Conservation (phyloP, 495 filamentous ascomycete species). For the Aspergillus nanangensis region DNA sequence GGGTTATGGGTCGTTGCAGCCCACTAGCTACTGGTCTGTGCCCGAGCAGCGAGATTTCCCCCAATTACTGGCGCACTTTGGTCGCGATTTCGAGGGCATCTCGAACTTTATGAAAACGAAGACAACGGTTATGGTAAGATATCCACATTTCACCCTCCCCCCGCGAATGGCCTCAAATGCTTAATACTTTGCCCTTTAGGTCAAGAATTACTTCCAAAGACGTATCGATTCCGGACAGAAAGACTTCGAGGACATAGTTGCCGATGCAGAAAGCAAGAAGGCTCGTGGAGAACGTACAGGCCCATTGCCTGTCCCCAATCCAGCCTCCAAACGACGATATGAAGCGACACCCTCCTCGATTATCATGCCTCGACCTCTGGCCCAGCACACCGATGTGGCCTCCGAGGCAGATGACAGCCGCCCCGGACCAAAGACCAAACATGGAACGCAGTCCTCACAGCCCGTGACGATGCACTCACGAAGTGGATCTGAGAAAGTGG, state of each 20-base stretch:
- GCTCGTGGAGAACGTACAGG: slow-evolving; percentile 64
- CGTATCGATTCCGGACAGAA: slow-evolving; percentile 64
- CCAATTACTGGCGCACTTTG: slow-evolving; percentile 71
- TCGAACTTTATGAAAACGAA: slow-evolving; percentile 86
- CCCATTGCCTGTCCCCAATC: slow-evolving; percentile 58
- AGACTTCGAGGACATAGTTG: slow-evolving; percentile 65
- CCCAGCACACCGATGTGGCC: slow-evolving; percentile 49
- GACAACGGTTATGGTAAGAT: slow-evolving; percentile 84
- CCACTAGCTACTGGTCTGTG: slow-evolving; percentile 98
- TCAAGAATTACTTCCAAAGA: slow-evolving; percentile 87
- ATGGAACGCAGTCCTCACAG: slow-evolving; percentile 28
- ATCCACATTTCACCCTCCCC: background rate
- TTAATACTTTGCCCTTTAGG: slow-evolving; percentile 48
- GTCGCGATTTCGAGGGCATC: slow-evolving; percentile 82
- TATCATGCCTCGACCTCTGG: slow-evolving; percentile 55
- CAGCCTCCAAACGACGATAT: slow-evolving; percentile 56
- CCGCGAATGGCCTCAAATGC: background rate
- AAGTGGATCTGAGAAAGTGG: slow-evolving; percentile 29
- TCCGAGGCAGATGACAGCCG: slow-evolving; percentile 51
- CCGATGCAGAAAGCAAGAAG: slow-evolving; percentile 66
- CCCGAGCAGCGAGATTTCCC: slow-evolving; percentile 83
- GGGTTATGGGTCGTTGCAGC: slow-evolving; percentile 50
- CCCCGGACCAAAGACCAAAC: slow-evolving; percentile 40
- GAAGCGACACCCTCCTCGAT: slow-evolving; percentile 52
- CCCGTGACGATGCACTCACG: slow-evolving; percentile 28